Conservation (phyloP, 441 rosid species). For the Bruguiera hainesii region DNA sequence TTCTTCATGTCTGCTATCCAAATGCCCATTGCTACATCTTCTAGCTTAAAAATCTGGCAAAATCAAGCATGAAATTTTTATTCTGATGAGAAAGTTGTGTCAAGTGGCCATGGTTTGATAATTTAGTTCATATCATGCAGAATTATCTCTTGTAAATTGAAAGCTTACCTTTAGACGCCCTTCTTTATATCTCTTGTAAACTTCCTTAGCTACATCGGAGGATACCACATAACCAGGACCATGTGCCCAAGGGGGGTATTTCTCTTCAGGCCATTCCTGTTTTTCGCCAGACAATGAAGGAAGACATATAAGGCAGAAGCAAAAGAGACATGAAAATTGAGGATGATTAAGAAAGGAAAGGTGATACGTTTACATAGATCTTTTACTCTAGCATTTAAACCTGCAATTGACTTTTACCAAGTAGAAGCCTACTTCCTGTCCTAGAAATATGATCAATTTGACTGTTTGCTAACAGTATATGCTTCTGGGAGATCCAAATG, state of each 20-base stretch:
- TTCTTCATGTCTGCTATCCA: constrained; percentile 80
- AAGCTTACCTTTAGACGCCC: constrained; percentile 66
- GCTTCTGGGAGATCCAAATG: too few species aligned
- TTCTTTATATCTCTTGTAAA: constrained; percentile 50
- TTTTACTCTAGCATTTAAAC: background rate
- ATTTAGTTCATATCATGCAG: too few species aligned
- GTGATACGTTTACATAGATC: too few species aligned
- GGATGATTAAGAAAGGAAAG: background rate
- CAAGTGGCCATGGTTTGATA: background rate
- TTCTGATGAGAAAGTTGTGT: background rate
- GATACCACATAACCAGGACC: constrained; percentile 97
- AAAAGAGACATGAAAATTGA: background rate
- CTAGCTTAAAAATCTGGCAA: constrained; percentile 91
- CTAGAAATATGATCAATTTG: background rate
- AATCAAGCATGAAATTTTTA: background rate
- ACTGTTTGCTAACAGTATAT: too few species aligned
- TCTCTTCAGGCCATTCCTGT: constrained; percentile 84
- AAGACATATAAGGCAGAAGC: background rate
- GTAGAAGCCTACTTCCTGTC: background rate
- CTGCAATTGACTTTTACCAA: background rate
- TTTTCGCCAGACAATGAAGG: background rate
- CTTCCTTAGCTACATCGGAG: constrained; percentile 71
- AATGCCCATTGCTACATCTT: constrained; percentile 98
- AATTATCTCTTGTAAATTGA: too few species aligned
- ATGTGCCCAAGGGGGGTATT: constrained; percentile 96